These are phyloP conservation scores for Cyphellophora europaea DNA, from an alignment of 2,329 filamentous ascomycete species.

Conservation along the genomic window DNA sequence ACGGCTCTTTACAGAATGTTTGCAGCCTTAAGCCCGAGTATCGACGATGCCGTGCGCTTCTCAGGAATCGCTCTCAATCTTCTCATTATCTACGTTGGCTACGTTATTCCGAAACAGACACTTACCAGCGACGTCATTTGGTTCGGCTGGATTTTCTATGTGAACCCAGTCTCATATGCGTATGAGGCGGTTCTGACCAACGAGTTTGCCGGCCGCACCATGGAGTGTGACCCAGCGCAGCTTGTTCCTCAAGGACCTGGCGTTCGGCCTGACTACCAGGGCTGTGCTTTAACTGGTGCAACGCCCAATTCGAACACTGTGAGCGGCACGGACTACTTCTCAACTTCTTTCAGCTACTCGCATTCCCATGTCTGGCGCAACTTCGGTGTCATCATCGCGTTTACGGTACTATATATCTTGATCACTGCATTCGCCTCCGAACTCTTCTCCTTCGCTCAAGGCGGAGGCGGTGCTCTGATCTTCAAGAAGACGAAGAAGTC, in stretches of 20 bases:
- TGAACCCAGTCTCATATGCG: conserved; percentile 48
- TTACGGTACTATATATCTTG: conserved; percentile 62
- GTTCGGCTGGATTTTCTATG: conserved; percentile 55
- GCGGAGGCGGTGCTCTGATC: conserved; percentile 57
- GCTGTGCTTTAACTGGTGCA: conserved; percentile 54
- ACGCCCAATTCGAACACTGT: conserved; percentile 41
- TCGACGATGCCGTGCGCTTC: conserved; percentile 59
- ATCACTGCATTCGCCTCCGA: conserved; percentile 65
- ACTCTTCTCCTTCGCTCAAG: conserved; percentile 49
- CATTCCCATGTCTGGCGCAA: conserved; percentile 59
- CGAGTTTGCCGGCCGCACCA: conserved; percentile 49
- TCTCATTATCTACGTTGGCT: conserved; percentile 55
- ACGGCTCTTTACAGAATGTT: conserved; percentile 59
- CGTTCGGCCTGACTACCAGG: conserved; percentile 47
- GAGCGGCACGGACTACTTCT: conserved; percentile 45
- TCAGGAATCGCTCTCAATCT: conserved; percentile 54
- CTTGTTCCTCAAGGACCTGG: conserved; percentile 52
- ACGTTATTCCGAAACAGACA: conserved; percentile 57
- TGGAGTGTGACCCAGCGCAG: conserved; percentile 51
- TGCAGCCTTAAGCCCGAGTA: conserved; percentile 52
- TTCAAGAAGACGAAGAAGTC: conserved; percentile 61
- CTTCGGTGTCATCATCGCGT: conserved; percentile 69
- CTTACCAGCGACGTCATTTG: conserved; percentile 52
- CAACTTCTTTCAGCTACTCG: conserved; percentile 41
- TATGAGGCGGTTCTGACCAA: conserved; percentile 61